Evolutionary conservation across 805 yeast species (phyloP).

Genomic region (Metschnikowia amazonensis): DNA sequence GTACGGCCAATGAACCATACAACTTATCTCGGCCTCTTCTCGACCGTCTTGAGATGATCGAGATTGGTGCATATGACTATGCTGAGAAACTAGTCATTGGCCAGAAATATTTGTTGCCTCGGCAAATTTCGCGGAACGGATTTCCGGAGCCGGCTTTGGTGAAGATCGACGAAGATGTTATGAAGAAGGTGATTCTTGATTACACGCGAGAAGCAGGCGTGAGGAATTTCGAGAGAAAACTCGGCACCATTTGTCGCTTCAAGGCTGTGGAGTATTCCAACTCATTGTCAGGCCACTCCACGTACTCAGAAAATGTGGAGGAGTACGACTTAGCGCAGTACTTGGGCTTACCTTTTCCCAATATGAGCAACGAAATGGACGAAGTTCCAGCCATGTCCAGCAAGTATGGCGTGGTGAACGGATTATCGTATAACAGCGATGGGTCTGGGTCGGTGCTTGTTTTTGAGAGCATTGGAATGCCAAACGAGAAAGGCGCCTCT

Average conservation of each 20-base stretch:
- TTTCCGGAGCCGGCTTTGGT: constrained; percentile 42
- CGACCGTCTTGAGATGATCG: constrained; percentile 81
- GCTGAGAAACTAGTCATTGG: constrained; percentile 75
- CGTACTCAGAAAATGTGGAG: constrained; percentile 41
- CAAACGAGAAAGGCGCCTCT: constrained; percentile 33
- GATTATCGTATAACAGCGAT: constrained; percentile 79
- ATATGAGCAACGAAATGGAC: constrained; percentile 29
- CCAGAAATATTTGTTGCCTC: constrained; percentile 62
- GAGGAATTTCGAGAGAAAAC: constrained; percentile 67
- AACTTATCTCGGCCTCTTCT: constrained; percentile 71
- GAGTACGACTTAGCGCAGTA: constrained; percentile 60
- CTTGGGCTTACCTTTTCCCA: constrained; percentile 61
- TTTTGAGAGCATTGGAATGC: constrained; percentile 73
- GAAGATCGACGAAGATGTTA: constrained; percentile 46
- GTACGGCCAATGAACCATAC: constrained; percentile 78
- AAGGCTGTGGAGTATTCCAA: constrained; percentile 70
- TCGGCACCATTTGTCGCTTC: constrained; percentile 74
- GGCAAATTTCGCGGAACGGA: constrained; percentile 70
- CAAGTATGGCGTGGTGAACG: constrained; percentile 74
- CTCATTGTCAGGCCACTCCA: constrained; percentile 16
- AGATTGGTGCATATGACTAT: constrained; percentile 74
- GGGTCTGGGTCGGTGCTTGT: constrained; percentile 81
- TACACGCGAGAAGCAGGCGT: constrained; percentile 89
- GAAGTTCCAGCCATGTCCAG: constrained; percentile 46
- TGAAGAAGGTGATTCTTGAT: constrained; percentile 58